These are phyloP conservation scores for Priceomyces castillae DNA, from an alignment of 805 yeast genomes.

Conservation along the genomic window DNA sequence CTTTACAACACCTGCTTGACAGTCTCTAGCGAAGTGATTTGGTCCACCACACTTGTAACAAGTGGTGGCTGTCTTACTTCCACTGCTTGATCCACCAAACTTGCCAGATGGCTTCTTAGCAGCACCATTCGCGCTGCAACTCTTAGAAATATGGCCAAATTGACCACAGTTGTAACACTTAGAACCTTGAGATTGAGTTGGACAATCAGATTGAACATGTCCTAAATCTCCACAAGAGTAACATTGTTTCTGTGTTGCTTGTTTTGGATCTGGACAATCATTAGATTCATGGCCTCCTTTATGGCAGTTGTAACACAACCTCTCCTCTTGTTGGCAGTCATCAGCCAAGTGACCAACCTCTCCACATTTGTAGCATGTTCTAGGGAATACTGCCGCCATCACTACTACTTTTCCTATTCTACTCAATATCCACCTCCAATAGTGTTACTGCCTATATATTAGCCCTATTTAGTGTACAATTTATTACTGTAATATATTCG, in stretches of 20 bases:
- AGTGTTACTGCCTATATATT: neutral
- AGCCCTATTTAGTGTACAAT: neutral
- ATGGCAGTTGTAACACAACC: constrained; percentile 91
- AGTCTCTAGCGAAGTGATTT: constrained; percentile 90
- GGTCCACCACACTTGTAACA: constrained; percentile 93
- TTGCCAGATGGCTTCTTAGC: constrained; percentile 17
- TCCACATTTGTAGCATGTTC: constrained; percentile 91
- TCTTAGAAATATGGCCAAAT: constrained; percentile 80
- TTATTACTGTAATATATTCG: neutral
- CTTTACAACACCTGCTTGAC: constrained; percentile 68
- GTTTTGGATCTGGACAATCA: constrained; percentile 87
- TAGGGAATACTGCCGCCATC: constrained; percentile 51
- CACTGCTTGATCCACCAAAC: constrained; percentile 3
- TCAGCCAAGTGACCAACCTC: constrained; percentile 89
- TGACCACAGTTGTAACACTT: constrained; percentile 63
- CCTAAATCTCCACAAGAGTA: constrained; percentile 92
- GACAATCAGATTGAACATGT: constrained; percentile 84
- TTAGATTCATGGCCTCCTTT: constrained; percentile 86
- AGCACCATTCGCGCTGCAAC: constrained; percentile 48
- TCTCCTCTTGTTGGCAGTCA: constrained; percentile 78
- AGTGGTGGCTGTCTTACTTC: constrained; percentile 42
- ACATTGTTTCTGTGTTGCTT: constrained; percentile 82
- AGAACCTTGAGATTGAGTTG: constrained; percentile 59
- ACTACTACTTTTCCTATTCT: constrained; percentile 1
- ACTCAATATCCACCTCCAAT: neutral